These are phyloP conservation scores for Yamadazyma sp. DNA, from an alignment of 805 yeast species.

Conservation along the genomic window DNA sequence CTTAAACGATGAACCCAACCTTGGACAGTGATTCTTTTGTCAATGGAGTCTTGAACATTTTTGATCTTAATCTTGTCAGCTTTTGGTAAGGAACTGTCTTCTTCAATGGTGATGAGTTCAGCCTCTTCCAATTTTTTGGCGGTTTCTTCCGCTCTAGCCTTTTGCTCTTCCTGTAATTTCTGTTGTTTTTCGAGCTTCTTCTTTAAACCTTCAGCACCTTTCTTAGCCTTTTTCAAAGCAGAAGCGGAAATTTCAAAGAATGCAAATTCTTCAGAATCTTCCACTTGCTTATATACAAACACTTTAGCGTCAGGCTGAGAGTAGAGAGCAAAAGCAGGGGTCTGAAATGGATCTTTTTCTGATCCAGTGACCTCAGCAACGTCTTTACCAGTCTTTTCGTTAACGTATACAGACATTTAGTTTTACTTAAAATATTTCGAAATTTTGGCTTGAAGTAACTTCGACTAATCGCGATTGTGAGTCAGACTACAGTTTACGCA, in stretches of 20 bases:
- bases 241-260: slow-evolving; percentile 82
- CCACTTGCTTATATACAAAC: slow-evolving; percentile 59
- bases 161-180: slow-evolving; percentile 59
- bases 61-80: slow-evolving; percentile 70
- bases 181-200: slow-evolving; percentile 74
- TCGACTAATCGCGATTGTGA: neutral
- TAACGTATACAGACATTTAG: slow-evolving; percentile 64
- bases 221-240: slow-evolving; percentile 93
- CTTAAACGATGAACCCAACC: slow-evolving; percentile 98
- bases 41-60: slow-evolving; percentile 53
- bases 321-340: slow-evolving; percentile 80
- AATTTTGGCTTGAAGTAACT: neutral
- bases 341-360: slow-evolving; percentile 67
- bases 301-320: slow-evolving; percentile 53
- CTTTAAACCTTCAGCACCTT: slow-evolving; percentile 89
- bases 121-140: slow-evolving; percentile 76
- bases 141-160: slow-evolving; percentile 55
- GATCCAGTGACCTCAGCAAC: slow-evolving; percentile 54
- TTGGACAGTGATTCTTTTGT: slow-evolving; percentile 68
- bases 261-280: slow-evolving; percentile 49
- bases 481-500: too few relatives aligned
- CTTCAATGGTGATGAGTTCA: slow-evolving; percentile 65
- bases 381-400: slow-evolving; percentile 74
- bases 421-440: slow-evolving; percentile 8
- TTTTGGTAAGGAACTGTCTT: slow-evolving; percentile 70